Evolutionary conservation across 1,284 basidiomycete genomes (phyloP).

Genomic region (Vanrija humicola): DNA sequence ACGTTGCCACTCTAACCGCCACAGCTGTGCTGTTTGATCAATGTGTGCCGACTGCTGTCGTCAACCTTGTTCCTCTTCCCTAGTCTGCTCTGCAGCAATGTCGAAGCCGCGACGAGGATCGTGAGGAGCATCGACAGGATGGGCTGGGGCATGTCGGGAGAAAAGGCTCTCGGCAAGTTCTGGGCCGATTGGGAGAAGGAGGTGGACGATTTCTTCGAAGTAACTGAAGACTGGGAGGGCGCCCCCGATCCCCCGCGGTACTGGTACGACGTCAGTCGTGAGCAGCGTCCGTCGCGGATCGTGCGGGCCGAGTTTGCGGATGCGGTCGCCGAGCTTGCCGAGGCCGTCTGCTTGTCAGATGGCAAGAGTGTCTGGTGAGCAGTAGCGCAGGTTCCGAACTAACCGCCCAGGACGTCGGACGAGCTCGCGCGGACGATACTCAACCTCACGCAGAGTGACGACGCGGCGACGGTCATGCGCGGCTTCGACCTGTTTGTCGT

Average conservation of each 20-base stretch:
- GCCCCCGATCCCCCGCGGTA: too few species aligned
- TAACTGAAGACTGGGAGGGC: too few species aligned
- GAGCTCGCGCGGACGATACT: slow-evolving; percentile 29
- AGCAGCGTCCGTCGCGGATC: not conserved
- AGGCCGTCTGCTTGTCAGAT: slow-evolving; percentile 23
- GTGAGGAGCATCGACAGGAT: not conserved
- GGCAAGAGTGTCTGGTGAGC: slow-evolving; percentile 28
- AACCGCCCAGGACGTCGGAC: slow-evolving; percentile 21
- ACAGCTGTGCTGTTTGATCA: slow-evolving; percentile 4
- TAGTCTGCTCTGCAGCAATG: not conserved
- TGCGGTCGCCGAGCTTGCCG: slow-evolving; percentile 16
- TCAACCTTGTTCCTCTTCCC: slow-evolving; percentile 25
- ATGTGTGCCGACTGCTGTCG: slow-evolving; percentile 13
- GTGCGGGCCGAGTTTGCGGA: slow-evolving; percentile 21
- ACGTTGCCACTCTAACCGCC: not conserved
- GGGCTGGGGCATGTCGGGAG: too few species aligned
- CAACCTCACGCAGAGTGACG: slow-evolving; percentile 7
- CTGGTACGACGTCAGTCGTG: too few species aligned
- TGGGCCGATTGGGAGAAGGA: too few species aligned
- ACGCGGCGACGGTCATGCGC: slow-evolving; percentile 10
- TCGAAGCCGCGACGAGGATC: not conserved
- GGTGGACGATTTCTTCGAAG: too few species aligned
- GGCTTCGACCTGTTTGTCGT: slow-evolving; percentile 29
- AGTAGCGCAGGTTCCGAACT: not conserved
- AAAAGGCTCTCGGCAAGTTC: too few species aligned